Conservation (phyloP, 148 eudicot genomes). For the Nepenthes mirabilis region DNA sequence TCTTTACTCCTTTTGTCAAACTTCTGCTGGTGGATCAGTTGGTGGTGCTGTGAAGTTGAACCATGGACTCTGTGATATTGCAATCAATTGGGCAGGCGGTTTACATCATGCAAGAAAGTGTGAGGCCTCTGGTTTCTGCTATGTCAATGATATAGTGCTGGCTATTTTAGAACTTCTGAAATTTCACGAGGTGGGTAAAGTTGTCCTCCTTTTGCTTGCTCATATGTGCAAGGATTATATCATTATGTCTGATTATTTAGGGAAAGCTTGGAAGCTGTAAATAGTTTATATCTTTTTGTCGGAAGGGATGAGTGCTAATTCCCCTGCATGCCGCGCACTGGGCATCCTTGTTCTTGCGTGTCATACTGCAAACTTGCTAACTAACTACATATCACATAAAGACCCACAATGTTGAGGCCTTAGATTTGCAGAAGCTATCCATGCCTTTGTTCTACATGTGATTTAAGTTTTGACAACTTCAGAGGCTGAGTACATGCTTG, state of each 20-base stretch:
- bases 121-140: conserved; percentile 19
- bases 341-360: too few species aligned
- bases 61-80: conserved; percentile 12
- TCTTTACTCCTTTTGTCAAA: conserved; percentile 14
- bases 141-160: conserved; percentile 16
- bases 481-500: too few species aligned
- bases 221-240: not conserved
- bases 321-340: too few species aligned
- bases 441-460: too few species aligned
- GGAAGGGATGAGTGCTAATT: too few species aligned
- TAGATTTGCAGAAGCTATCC: too few species aligned
- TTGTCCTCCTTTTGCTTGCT: not conserved
- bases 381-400: too few species aligned
- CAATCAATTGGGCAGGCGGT: conserved; percentile 17
- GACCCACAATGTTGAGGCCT: too few species aligned
- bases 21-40: conserved; percentile 15
- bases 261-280: not conserved
- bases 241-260: not conserved
- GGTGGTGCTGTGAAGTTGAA: conserved; percentile 16
- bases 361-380: too few species aligned
- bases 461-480: too few species aligned
- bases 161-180: conserved; percentile 17
- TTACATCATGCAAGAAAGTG: conserved; percentile 17
- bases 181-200: conserved; percentile 8
- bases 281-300: not conserved